A percentile compares a stretch with the other conserved stretches of the same genome.
These are phyloP conservation scores for Lipomyces kockii DNA, from an alignment of 805 yeast genomes.

Conservation along the genomic window DNA sequence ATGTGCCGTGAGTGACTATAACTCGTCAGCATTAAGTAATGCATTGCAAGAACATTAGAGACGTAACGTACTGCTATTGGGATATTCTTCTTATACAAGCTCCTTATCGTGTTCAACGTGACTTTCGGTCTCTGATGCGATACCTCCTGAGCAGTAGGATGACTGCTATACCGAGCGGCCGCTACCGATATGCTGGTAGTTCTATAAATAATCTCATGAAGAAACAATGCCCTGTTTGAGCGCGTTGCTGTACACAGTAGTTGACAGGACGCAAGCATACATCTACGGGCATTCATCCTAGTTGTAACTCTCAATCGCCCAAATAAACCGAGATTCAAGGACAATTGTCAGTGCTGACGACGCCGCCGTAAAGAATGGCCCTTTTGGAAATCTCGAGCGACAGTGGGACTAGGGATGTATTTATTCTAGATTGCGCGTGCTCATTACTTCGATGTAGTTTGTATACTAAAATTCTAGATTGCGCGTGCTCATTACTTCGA, in stretches of 20 bases:
- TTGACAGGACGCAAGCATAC: background rate
- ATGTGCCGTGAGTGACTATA: constrained; percentile 75
- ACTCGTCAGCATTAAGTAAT: constrained; percentile 40
- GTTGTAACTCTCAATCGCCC: background rate
- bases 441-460: too few relatives aligned
- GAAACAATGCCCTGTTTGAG: background rate
- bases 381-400: background rate
- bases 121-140: constrained; percentile 42
- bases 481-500: background rate
- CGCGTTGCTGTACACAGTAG: background rate
- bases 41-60: background rate
- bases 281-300: background rate
- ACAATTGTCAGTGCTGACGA: background rate
- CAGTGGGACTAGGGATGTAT: background rate
- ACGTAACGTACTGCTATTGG: constrained; percentile 51
- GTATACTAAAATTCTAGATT: too few relatives aligned
- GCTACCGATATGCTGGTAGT: background rate
- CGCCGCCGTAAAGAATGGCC: background rate
- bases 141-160: constrained; percentile 7
- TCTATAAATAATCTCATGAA: background rate
- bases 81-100: constrained; percentile 43
- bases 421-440: background rate
- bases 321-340: background rate
- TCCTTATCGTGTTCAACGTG: constrained; percentile 51
- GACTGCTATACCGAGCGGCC: constrained; percentile 16